Evolutionary conservation across 495 filamentous ascomycete genomes (phyloP).

Genomic region (Cudoniella acicularis): DNA sequence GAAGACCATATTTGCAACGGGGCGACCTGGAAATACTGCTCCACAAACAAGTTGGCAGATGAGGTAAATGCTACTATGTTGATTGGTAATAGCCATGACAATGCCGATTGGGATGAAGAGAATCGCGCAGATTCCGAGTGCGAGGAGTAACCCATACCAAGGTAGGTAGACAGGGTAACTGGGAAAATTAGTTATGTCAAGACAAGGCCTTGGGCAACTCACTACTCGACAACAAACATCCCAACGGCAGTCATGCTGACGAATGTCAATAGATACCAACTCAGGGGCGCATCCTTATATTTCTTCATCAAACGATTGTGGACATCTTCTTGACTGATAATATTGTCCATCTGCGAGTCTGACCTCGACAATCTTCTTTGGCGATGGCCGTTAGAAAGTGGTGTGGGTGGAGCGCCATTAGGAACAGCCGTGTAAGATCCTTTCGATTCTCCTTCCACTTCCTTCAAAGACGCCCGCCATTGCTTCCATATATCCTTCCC

Average conservation of each 20-base stretch:
- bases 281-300: constrained; percentile 70
- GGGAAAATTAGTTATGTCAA: constrained; percentile 15
- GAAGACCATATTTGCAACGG: constrained; percentile 87
- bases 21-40: constrained; percentile 71
- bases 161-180: constrained; percentile 71
- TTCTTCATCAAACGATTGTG: constrained; percentile 74
- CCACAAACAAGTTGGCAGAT: constrained; percentile 82
- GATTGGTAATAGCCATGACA: constrained; percentile 83
- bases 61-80: constrained; percentile 75
- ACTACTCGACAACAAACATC: constrained; percentile 82
- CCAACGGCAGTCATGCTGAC: constrained; percentile 66
- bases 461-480: constrained; percentile 53
- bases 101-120: constrained; percentile 80
- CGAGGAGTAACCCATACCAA: constrained; percentile 75
- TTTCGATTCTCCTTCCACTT: constrained; percentile 40
- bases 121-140: constrained; percentile 65
- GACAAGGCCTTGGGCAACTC: constrained; percentile 24
- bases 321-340: constrained; percentile 66
- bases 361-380: constrained; percentile 34
- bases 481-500: constrained; percentile 70
- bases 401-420: constrained; percentile 4
- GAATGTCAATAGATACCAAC: constrained; percentile 72
- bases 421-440: constrained; percentile 41
- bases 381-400: constrained; percentile 1
- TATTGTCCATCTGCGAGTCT: constrained; percentile 41